Conservation (phyloP, 495 filamentous ascomycete genomes). For the Rhypophila decipiens region DNA sequence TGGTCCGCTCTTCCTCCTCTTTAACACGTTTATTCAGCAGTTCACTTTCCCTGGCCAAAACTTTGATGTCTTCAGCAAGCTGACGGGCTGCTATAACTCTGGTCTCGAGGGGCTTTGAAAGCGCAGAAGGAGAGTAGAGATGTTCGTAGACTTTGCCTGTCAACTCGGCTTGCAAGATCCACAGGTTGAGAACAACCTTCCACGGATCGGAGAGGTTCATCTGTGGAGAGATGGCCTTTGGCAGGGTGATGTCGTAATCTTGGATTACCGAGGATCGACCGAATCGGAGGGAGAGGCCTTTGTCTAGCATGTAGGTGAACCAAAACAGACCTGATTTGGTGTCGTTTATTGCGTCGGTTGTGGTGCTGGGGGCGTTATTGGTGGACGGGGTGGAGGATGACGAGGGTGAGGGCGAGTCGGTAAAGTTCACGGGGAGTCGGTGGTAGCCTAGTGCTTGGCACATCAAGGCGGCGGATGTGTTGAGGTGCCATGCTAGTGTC, state of each 20-base stretch:
- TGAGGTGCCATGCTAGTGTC: slow-evolving; percentile 56
- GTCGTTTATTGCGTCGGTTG: too few relatives aligned
- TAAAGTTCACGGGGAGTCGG: slow-evolving; percentile 46
- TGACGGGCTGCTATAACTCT: slow-evolving; percentile 32
- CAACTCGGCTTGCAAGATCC: slow-evolving; percentile 50
- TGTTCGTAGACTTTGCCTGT: slow-evolving; percentile 52
- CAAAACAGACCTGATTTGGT: slow-evolving; percentile 51
- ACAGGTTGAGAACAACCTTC: slow-evolving; percentile 34
- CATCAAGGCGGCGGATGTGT: slow-evolving; percentile 49
- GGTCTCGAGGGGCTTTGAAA: slow-evolving; percentile 41
- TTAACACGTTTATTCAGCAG: background rate
- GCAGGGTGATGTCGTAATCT: slow-evolving; percentile 58
- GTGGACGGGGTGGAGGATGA: slow-evolving; percentile 3
- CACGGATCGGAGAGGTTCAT: slow-evolving; percentile 28
- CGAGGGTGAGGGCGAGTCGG: too few relatives aligned
- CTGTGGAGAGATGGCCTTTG: slow-evolving; percentile 23
- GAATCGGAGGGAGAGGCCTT: slow-evolving; percentile 55
- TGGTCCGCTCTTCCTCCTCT: too few relatives aligned
- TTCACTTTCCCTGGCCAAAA: slow-evolving; percentile 8
- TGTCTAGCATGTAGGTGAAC: slow-evolving; percentile 56
- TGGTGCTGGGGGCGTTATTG: slow-evolving; percentile 35
- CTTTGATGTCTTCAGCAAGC: slow-evolving; percentile 17
- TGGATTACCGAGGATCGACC: slow-evolving; percentile 56
- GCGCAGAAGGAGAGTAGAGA: slow-evolving; percentile 55
- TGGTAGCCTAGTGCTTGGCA: slow-evolving; percentile 63